Evolutionary conservation across 495 filamentous ascomycete species (phyloP), one percentile per base, ranked within the genome.

Genomic region (Chaetomium fimeti): DNA sequence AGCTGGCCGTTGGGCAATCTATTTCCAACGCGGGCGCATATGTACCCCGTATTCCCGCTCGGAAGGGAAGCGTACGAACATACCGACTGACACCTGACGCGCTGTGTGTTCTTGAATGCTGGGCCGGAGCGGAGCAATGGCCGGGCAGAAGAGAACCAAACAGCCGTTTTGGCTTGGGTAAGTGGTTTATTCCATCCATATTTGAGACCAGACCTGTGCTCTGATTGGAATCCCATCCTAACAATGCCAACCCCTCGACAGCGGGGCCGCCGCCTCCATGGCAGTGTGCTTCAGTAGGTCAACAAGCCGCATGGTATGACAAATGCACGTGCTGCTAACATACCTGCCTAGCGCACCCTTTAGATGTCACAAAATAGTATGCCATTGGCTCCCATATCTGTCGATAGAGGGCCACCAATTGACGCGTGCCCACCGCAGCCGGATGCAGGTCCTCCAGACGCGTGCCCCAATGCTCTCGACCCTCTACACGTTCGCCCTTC

Each of bases 361-460:
- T 78, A 24, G 75, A 78, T 64, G 68, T 75, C 51, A 78, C 76
- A 36, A 77, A 77, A 66, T 77, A 78, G 74, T 75, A 70, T 54
- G 70, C 45, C 22, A 51, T 28, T 47, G 45, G 40, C 56, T 45
- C 32, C n/a, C n/a, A 11, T 53, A 6, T 18, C 12, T 15, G 4
- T 4, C 27, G 24, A 11, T 38, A 36, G 27, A 15, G 24, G n/a
- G n/a, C 7, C 20, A 29, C 51, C 9, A n/a, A 42, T 43, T 60
- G 45, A 51, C 28, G 28, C n/a, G 13, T 24, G 28, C 3, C n/a
- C 25, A 28, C 36, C 20, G 4, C 48, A 77, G 74, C 58, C 75
- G 75, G 22, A 78, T 78, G 70, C 76, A 78, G 65, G 74, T 78
- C 48, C 71, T 74, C 28, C 71, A 72, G 28, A 68, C 70, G 7